Percentiles rank a stretch among this genome's conserved stretches.
Conservation (phyloP, 139 green algal species). For the Volvox reticuliferus region DNA sequence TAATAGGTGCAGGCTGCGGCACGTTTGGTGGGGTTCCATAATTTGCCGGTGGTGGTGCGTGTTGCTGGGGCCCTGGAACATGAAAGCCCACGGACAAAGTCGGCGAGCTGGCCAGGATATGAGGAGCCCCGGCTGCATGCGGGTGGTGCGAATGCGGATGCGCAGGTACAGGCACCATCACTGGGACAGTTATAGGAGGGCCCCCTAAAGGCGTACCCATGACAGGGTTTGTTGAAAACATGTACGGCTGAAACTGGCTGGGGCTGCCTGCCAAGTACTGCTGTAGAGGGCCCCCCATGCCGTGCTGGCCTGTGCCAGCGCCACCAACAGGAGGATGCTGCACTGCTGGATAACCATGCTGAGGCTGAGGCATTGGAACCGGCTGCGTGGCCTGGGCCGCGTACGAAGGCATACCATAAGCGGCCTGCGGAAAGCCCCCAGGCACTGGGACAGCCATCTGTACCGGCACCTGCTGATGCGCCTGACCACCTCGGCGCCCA, state of each 20-base stretch:
- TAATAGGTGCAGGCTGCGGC: not conserved
- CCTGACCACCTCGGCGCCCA: not conserved
- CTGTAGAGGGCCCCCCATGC: slow-evolving; percentile 1
- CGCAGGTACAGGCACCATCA: not conserved
- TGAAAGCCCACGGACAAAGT: slow-evolving; percentile 32
- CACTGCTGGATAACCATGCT: slow-evolving; percentile 10
- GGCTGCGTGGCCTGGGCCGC: not conserved
- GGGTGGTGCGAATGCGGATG: slow-evolving; percentile 7
- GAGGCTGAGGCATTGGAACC: not conserved
- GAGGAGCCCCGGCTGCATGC: not conserved
- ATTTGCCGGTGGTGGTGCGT: not conserved
- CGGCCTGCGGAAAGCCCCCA: not conserved
- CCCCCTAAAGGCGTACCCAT: not conserved
- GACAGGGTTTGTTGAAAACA: not conserved
- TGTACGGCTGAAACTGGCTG: slow-evolving; percentile 25
- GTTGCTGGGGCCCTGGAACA: slow-evolving; percentile 14
- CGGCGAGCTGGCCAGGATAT: not conserved
- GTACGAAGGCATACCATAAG: slow-evolving; percentile 34
- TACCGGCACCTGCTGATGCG: not conserved
- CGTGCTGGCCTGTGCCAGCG: not conserved
- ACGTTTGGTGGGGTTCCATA: not conserved
- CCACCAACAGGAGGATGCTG: not conserved
- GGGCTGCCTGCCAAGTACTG: slow-evolving; percentile 37
- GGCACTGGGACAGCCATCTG: slow-evolving; percentile 7
- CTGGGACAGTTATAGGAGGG: not conserved